Percentiles rank a stretch among this genome's conserved stretches.
These are phyloP conservation scores for Corchorus olitorius DNA, from an alignment of 345 rosid genomes.

Conservation along the genomic window DNA sequence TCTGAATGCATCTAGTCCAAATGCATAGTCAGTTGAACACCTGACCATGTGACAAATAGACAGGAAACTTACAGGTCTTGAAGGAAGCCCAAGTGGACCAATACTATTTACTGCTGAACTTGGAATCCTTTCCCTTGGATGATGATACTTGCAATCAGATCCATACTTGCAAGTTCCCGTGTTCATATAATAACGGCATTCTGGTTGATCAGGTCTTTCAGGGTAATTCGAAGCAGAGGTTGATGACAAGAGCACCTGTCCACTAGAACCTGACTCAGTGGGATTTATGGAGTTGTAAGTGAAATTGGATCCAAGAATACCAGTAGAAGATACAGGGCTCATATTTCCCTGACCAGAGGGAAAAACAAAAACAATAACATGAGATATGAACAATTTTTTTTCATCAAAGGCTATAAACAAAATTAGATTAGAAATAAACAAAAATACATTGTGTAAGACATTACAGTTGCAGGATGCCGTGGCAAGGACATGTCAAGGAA, in stretches of 20 bases:
- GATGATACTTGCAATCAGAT: conserved; percentile 80
- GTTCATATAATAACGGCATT: conserved; percentile 74
- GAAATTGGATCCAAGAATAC: conserved; percentile 47
- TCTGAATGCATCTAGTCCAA: neutral
- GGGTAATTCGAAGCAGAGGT: conserved; percentile 42
- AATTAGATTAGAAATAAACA: neutral
- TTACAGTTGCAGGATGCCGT: neutral
- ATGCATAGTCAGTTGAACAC: conserved; percentile 2
- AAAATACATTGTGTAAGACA: neutral
- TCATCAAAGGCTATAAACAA: neutral
- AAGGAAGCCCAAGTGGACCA: conserved; percentile 56
- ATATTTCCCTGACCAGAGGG: conserved; percentile 45
- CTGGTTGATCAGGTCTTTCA: conserved; percentile 72
- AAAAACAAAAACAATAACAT: neutral
- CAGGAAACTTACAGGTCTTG: conserved; percentile 62
- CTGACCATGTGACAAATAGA: conserved; percentile 12
- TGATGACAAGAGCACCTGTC: conserved; percentile 42
- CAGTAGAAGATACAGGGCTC: conserved; percentile 37
- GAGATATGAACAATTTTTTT: neutral
- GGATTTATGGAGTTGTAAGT: conserved; percentile 48
- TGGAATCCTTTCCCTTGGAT: conserved; percentile 68
- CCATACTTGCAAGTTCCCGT: conserved; percentile 81
- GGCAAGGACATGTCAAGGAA: neutral
- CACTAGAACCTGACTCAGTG: conserved; percentile 53
- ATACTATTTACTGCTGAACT: conserved; percentile 38